phyloP scores from a whole-genome alignment of 1,284 basidiomycete species.

The Ustanciosporium gigantosporum region DNA sequence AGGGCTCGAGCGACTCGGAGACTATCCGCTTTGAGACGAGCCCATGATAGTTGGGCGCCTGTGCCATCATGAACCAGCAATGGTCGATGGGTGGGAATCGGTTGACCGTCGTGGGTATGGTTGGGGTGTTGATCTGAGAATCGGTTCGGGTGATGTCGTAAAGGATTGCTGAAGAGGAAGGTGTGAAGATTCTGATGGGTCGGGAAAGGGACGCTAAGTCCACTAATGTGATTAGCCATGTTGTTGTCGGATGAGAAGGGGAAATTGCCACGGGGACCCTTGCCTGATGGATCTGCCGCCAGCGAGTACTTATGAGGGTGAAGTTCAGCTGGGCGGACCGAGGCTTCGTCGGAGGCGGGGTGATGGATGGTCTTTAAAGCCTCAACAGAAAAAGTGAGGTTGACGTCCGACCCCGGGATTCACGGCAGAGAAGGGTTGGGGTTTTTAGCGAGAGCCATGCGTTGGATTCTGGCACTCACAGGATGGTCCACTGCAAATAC shows the following conservation, averaged over 20 bases:
- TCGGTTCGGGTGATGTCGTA: constrained; percentile 35
- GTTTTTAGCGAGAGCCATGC: too few relatives aligned
- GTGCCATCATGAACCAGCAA: constrained; percentile 36
- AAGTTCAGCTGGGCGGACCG: too few relatives aligned
- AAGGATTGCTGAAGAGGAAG: constrained; percentile 41
- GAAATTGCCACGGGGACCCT: too few relatives aligned
- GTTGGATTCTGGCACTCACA: too few relatives aligned
- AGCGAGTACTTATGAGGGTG: neutral
- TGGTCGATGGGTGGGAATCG: constrained; percentile 34
- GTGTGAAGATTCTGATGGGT: constrained; percentile 28
- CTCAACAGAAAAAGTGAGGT: too few relatives aligned
- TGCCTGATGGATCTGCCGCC: constrained; percentile 2
- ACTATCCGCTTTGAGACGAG: constrained; percentile 35
- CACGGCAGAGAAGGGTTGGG: too few relatives aligned
- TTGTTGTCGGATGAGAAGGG: too few relatives aligned
- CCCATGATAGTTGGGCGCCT: constrained; percentile 34
- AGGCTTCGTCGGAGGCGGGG: too few relatives aligned
- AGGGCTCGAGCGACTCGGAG: constrained; percentile 39
- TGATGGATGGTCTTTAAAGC: too few relatives aligned
- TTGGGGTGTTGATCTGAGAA: constrained; percentile 14
- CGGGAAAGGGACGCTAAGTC: constrained; percentile 21
- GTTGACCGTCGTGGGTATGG: constrained; percentile 32
- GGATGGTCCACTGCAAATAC: too few relatives aligned
- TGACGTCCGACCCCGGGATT: too few relatives aligned
- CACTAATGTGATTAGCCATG: constrained; percentile 7